These are phyloP conservation scores for Adiantum capillusveneris DNA, from an alignment of 75 land plant genomes.

Conservation along the genomic window DNA sequence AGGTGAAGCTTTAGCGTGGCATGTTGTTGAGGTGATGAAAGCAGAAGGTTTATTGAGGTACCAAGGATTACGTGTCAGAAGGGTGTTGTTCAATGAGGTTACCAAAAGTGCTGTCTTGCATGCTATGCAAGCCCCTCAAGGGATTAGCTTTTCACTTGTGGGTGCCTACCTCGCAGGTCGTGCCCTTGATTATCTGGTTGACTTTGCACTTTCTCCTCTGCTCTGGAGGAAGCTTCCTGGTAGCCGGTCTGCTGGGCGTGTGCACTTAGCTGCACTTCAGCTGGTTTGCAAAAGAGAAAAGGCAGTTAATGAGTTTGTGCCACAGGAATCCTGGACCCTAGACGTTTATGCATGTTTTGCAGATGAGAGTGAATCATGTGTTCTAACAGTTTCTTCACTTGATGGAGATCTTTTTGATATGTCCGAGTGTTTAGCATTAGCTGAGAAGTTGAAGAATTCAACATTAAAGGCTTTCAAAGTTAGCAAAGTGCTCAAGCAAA, in stretches of 20 bases:
- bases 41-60: constrained; percentile 43
- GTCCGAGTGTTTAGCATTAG: too few relatives aligned
- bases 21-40: constrained; percentile 76
- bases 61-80: constrained; percentile 21
- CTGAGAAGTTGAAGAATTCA: too few relatives aligned
- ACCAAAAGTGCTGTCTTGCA: constrained; percentile 62
- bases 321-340: constrained; percentile 83
- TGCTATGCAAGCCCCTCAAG: constrained; percentile 65
- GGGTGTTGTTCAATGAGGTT: constrained; percentile 86
- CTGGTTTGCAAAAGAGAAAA: constrained; percentile 84
- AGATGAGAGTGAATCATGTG: constrained; percentile 4
- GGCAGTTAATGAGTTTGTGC: constrained; percentile 68
- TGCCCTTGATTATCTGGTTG: constrained; percentile 96
- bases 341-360: constrained; percentile 24
- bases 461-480: too few relatives aligned
- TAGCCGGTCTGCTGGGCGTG: constrained; percentile 93
- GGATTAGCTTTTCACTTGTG: constrained; percentile 60
- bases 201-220: constrained; percentile 85
- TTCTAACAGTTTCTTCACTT: too few relatives aligned
- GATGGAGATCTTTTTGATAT: too few relatives aligned
- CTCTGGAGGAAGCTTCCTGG: constrained; percentile 94
- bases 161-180: constrained; percentile 83
- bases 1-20: constrained; percentile 99
- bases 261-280: constrained; percentile 87
- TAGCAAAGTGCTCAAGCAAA: constrained; percentile 33